Base-by-base conservation (phyloP, 140 eudicot genomes). In the Senecio squalidus region DNA sequence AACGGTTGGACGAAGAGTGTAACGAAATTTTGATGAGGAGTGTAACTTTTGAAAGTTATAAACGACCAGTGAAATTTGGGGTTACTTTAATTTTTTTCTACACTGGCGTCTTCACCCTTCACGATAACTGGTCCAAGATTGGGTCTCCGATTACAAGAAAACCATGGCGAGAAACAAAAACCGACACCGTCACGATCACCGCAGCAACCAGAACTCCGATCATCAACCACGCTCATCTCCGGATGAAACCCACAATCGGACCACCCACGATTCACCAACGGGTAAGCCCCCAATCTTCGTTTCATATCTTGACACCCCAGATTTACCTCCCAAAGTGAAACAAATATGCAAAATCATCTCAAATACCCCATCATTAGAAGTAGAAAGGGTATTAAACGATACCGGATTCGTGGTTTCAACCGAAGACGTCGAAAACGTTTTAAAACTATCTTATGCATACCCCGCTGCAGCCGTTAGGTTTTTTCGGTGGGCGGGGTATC, bases 401-500 rank as follows among this genome's bases (percentile, higher is more conserved):
- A 56, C 82, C 1, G 75, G 78, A 22, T 40, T 89, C 17, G 40
- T 74, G 60, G 84, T 89, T 41, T 76, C 76, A 10, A 72, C 71
- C 18, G 77, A 76, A 22, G 78, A 75, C n/a, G 97, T 85, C 0
- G 97, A 85, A 55, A 73, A 85, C 23, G 89, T 85, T 13, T 66
- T 89, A 13, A 89, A 89, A 48, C 45, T 85, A 43, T 82, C 93
- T 1, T 89, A 89, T 8, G 67, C 59, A 0, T 39, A 39, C 61
- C 93, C 97, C 2, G 79, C 60, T 2, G 24, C 84, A 8, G 85
- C 95, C 6, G 86, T 75, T 47, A 89, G 82, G 82, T 85, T 89
- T 53, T 89, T 89, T 44, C 73, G 89, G 59, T 89, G 97, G 97
- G 40, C 97, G 0, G 80, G 97, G 20, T 64, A 56, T 46, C 88